phyloP scores from a whole-genome alignment of 2,329 filamentous ascomycete genomes.

The Pseudogymnoascus sp. region DNA sequence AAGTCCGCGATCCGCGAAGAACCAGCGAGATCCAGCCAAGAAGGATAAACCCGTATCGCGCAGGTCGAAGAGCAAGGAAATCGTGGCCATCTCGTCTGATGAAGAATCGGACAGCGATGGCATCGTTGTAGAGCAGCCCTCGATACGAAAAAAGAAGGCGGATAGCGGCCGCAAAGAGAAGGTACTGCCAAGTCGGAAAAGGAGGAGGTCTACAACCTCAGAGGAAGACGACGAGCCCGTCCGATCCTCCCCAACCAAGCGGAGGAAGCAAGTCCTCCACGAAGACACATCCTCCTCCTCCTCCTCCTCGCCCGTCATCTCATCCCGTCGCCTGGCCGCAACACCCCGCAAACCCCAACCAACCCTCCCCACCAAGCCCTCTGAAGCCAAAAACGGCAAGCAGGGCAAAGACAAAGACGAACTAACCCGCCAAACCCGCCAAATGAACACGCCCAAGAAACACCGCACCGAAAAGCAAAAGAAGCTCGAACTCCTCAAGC shows the following conservation, averaged over 20 bases:
- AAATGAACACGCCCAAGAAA: conserved; percentile 7
- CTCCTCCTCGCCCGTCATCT: background rate
- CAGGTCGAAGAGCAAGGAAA: background rate
- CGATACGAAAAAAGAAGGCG: background rate
- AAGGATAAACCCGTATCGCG: background rate
- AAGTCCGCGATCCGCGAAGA: background rate
- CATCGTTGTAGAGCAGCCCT: background rate
- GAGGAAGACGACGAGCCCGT: background rate
- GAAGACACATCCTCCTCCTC: background rate
- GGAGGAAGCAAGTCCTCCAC: background rate
- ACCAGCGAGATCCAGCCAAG: background rate
- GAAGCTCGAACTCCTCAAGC: conserved; percentile 32
- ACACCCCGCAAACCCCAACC: background rate
- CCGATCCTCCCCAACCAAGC: background rate
- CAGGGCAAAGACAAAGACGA: background rate
- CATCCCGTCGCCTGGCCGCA: background rate
- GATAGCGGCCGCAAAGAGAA: background rate
- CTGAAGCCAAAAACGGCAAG: background rate
- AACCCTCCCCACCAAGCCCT: background rate
- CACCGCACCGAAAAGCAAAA: conserved; percentile 34
- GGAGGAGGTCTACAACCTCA: background rate
- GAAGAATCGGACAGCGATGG: background rate
- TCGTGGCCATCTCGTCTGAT: background rate
- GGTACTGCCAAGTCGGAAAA: background rate
- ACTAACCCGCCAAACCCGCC: background rate